Evolutionary conservation across 2,329 filamentous ascomycete species (phyloP).

Genomic region (Hypoxylon sp.): DNA sequence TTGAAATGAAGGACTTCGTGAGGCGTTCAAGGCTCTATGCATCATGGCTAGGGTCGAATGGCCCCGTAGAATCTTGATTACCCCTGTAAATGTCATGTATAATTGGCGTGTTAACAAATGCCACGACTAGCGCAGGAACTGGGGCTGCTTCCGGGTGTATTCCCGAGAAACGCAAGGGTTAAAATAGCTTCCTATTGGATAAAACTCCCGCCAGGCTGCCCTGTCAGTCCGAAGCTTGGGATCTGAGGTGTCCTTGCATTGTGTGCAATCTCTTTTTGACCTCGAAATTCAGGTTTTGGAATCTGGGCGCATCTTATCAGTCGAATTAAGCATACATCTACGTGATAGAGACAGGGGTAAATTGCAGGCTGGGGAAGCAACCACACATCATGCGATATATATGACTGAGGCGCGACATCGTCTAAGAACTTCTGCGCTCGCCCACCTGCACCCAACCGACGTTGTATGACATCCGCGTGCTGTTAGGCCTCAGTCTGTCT

Average conservation of each 20-base stretch:
- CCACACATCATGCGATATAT: conserved; percentile 40
- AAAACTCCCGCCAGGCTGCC: conserved; percentile 3
- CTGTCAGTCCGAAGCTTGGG: conserved; percentile 16
- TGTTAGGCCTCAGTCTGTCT: conserved; percentile 18
- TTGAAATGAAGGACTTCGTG: conserved; percentile 26
- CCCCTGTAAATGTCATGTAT: conserved; percentile 19
- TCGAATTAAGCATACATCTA: conserved; percentile 32
- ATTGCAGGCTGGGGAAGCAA: conserved; percentile 11
- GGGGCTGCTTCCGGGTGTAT: conserved; percentile 17
- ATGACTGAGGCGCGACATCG: conserved; percentile 32
- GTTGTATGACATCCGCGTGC: conserved; percentile 41
- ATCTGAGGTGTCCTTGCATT: conserved; percentile 43
- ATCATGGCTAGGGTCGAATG: not conserved
- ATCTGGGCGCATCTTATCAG: conserved; percentile 28
- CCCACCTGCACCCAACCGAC: conserved; percentile 7
- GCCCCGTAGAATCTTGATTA: conserved; percentile 4
- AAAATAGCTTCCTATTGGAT: conserved; percentile 32
- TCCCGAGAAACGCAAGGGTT: conserved; percentile 27
- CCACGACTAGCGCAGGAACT: conserved; percentile 10
- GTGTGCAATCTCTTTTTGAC: conserved; percentile 44
- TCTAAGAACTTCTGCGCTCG: conserved; percentile 13
- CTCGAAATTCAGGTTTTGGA: conserved; percentile 41
- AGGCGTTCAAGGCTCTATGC: conserved; percentile 8
- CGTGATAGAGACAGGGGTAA: conserved; percentile 19
- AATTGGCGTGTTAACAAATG: conserved; percentile 15